phyloP scores from a whole-genome alignment of 2,329 filamentous ascomycete genomes.

The Hymenoscyphus albidus region DNA sequence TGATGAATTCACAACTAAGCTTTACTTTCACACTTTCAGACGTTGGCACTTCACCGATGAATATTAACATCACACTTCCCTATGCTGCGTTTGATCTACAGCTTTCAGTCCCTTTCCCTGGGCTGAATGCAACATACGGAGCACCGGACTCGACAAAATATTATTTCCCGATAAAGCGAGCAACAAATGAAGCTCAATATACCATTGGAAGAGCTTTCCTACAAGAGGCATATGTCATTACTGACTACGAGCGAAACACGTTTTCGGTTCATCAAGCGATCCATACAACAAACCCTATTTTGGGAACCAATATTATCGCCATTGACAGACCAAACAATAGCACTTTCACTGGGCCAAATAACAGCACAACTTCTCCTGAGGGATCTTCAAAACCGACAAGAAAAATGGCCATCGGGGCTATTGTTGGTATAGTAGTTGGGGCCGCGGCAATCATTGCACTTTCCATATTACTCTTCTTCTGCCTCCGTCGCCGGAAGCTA shows the following conservation, averaged over 20 bases:
- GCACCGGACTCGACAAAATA: constrained; percentile 36
- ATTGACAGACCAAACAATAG: constrained; percentile 20
- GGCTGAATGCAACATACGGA: constrained; percentile 46
- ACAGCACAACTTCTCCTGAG: neutral
- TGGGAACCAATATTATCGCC: constrained; percentile 25
- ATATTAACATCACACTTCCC: constrained; percentile 37
- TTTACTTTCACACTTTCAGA: constrained; percentile 57
- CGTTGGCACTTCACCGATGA: constrained; percentile 40
- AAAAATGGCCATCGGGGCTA: constrained; percentile 22
- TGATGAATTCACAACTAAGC: constrained; percentile 42
- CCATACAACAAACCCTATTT: constrained; percentile 25
- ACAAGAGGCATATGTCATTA: constrained; percentile 37
- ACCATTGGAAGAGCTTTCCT: constrained; percentile 36
- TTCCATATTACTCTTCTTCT: constrained; percentile 17
- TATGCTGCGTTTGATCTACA: constrained; percentile 35
- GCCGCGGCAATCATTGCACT: constrained; percentile 16
- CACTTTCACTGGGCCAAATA: constrained; percentile 29
- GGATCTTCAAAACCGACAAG: neutral
- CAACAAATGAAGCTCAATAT: constrained; percentile 31
- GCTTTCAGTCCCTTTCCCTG: constrained; percentile 27
- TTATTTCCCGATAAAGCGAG: constrained; percentile 35
- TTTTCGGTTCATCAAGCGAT: constrained; percentile 35
- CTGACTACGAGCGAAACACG: constrained; percentile 33
- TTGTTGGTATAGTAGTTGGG: constrained; percentile 28
- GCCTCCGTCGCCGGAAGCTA: constrained; percentile 17